These are phyloP conservation scores for Xylariaceae sp. DNA, from an alignment of 2,329 filamentous ascomycete species.

Conservation along the genomic window DNA sequence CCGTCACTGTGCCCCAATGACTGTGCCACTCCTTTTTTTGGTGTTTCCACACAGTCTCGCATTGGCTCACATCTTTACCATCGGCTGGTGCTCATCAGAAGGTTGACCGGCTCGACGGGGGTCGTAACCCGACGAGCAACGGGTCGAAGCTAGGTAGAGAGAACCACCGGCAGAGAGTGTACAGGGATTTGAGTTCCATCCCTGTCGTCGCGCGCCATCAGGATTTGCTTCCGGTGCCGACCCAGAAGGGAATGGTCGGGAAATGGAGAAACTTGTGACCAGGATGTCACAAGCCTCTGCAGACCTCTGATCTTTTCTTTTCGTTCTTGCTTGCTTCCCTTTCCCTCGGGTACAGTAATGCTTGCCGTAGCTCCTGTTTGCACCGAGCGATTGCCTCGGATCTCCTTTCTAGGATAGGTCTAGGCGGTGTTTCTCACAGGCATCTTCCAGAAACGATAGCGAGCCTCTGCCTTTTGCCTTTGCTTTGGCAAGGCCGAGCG, in stretches of 20 bases:
- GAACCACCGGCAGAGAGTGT: neutral
- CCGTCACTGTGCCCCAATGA: no score
- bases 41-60: no score
- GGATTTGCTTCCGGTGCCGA: neutral
- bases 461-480: no score
- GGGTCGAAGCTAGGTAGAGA: neutral
- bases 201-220: neutral
- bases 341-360: no score
- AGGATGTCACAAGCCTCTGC: neutral
- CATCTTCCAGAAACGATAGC: no score
- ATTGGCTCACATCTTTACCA: no score
- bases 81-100: no score
- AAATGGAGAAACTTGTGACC: neutral
- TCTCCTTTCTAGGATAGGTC: neutral
- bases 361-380: neutral
- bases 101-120: neutral
- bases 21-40: no score
- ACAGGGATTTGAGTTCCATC: constrained; percentile 1
- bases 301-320: neutral
- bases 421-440: neutral
- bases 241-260: neutral
- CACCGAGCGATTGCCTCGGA: neutral
- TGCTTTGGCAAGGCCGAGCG: no score
- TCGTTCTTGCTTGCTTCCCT: neutral
- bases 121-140: neutral